Base-by-base conservation (phyloP, 495 filamentous ascomycete genomes). In the Entonaema liquescens region DNA sequence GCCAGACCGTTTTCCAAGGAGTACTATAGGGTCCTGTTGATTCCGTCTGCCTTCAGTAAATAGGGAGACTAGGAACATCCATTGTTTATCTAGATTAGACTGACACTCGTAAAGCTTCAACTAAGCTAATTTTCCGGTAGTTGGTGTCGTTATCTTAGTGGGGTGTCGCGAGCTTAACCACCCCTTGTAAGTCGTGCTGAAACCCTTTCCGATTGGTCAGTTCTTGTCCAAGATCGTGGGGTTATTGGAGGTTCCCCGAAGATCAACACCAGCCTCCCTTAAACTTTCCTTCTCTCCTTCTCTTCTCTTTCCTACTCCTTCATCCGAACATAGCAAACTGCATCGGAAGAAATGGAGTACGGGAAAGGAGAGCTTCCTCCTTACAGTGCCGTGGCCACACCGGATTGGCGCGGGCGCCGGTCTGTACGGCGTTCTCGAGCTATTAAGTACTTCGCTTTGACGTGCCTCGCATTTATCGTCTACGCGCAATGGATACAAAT, bases 401-500 rank as follows among this genome's bases (percentile, higher is more conserved):
- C 71, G 13, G 72, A 72, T 21, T 62, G 61, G 68, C 71, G 75
- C 60, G 65, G 70, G 57, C 74, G 68, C 42, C 47, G 59, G 62
- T 59, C 65, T 29, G 42, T 74, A 35, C 78, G 82, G 53, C 76
- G 78, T 26, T 80, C 79, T 7, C 75, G 78, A n/a, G 75, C 56
- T 2, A 54, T 83, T 29, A 74, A 74, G 29, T 62, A 78, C 49
- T 40, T 82, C 21, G 80, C 62, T 5, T 31, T 84, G 3, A 75
- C 77, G 12, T 80, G 74, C 58, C 65, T 84, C 35, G 74, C 72
- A 55, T 83, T 85, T 68, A 82, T 84, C 61, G 82, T 80, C 42
- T 83, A 79, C 33, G 81, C 82, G 15, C 83, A 84, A 70, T 85
- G 82, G 82, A 80, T 57, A 53, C 83, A 85, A 57, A 70, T 85